A percentile compares a stretch with the other conserved stretches of the same genome.
phyloP scores from a whole-genome alignment of 371 early-diverging fungal species.

The Syncephalastrum sp. region DNA sequence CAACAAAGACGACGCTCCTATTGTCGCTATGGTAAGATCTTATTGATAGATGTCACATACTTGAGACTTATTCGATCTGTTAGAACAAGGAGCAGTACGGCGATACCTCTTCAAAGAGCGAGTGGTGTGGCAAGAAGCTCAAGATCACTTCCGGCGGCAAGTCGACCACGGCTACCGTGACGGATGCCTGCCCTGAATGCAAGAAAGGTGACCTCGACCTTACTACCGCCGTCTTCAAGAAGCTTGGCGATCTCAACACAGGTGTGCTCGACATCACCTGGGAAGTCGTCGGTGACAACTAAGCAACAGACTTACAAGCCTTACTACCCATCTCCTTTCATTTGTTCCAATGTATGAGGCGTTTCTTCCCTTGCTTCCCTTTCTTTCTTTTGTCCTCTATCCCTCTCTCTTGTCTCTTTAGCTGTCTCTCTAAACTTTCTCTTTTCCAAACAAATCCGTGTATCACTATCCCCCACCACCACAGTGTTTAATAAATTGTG shows the following conservation, averaged over 20 bases:
- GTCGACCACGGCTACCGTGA: constrained; percentile 32
- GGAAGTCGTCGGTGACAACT: constrained; percentile 4
- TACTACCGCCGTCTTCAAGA: constrained; percentile 21
- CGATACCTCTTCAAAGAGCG: constrained; percentile 25
- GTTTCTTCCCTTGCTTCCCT: too few relatives aligned
- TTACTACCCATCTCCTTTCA: too few relatives aligned
- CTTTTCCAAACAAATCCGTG: constrained; percentile 2
- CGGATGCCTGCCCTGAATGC: constrained; percentile 44
- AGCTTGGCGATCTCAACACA: constrained; percentile 15
- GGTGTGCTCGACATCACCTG: constrained; percentile 29
- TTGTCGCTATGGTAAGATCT: constrained; percentile 26
- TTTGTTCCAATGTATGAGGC: too few relatives aligned
- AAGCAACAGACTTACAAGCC: too few relatives aligned
- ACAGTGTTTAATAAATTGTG: too few relatives aligned
- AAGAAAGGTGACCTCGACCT: constrained; percentile 23
- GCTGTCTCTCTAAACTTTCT: not conserved
- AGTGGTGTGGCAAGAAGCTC: constrained; percentile 40
- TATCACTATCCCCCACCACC: too few relatives aligned
- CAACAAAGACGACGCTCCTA: constrained; percentile 20
- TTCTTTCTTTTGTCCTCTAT: too few relatives aligned
- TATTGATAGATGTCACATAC: not conserved
- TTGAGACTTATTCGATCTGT: too few relatives aligned
- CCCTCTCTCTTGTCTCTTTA: not conserved
- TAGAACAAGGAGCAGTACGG: constrained; percentile 33
- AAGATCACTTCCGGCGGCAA: constrained; percentile 24